These are phyloP conservation scores for Macroventuria anomochaeta DNA, from an alignment of 2,329 filamentous ascomycete genomes.

Conservation along the genomic window DNA sequence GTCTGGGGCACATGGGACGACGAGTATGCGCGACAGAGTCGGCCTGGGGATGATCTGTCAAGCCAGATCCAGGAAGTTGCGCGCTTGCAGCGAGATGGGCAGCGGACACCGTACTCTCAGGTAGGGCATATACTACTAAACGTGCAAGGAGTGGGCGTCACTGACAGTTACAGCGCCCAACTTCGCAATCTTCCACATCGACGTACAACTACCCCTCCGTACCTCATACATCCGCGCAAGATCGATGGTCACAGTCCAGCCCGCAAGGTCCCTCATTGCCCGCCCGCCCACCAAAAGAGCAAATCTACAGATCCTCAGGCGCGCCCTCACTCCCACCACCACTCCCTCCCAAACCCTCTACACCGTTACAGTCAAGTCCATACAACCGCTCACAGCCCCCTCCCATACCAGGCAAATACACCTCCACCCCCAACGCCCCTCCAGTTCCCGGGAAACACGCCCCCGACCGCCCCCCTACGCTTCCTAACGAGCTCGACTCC, in stretches of 20 bases:
- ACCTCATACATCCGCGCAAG: slow-evolving; percentile 48
- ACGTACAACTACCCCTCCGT: slow-evolving; percentile 55
- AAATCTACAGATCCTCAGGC: slow-evolving; percentile 34
- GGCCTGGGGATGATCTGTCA: slow-evolving; percentile 56
- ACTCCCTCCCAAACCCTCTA: slow-evolving; percentile 38
- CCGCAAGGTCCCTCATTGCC: slow-evolving; percentile 38
- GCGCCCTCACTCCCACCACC: slow-evolving; percentile 33
- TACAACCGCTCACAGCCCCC: slow-evolving; percentile 31
- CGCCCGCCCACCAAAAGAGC: slow-evolving; percentile 47
- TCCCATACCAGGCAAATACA: slow-evolving; percentile 42
- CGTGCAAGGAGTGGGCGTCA: not conserved
- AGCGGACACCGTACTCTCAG: slow-evolving; percentile 32
- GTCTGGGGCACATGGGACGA: slow-evolving; percentile 59
- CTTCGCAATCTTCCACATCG: slow-evolving; percentile 33
- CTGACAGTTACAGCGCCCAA: slow-evolving; percentile 33
- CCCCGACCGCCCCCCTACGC: slow-evolving; percentile 30
- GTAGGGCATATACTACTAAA: slow-evolving; percentile 17
- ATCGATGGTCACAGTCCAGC: slow-evolving; percentile 41
- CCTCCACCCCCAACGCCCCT: slow-evolving; percentile 27
- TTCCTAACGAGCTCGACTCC: slow-evolving; percentile 59
- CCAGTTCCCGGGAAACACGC: slow-evolving; percentile 42
- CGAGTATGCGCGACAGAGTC: slow-evolving; percentile 60
- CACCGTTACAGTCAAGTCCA: slow-evolving; percentile 22
- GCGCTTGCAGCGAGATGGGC: slow-evolving; percentile 41
- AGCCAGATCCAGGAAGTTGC: slow-evolving; percentile 60